Base-by-base conservation (phyloP, 1,284 basidiomycete species). In the Stygiomarasmius scandens region DNA sequence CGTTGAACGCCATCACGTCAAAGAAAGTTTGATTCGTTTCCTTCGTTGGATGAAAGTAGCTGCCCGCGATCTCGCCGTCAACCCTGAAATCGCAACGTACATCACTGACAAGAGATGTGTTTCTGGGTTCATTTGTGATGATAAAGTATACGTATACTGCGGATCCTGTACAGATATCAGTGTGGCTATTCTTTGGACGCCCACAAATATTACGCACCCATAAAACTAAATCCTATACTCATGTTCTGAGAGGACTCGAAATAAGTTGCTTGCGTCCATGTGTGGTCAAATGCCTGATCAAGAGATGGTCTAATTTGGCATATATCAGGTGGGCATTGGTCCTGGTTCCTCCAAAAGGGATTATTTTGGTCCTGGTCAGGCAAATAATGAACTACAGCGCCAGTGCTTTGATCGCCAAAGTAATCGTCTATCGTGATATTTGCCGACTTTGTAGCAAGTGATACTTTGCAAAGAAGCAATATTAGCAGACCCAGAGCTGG, bases 111-210 rank as follows among this genome's bases (percentile, higher is more conserved):
- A 58, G 55, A 3, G 49, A 53, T 9, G 58, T 54, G 36, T 32
- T 46, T 2, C 53, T 25, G 1, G 51, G 16, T 23, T 56, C 60
- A 47, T 64, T 64, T 0, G 63, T 58, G 4, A 64, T 2, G 24
- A 64, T 52, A 24, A 64, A 62, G 55, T 52, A 64, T 0, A 64
- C 52, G 36, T 62, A 64, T 20, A 64, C 55, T 0, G 61, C 59
- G 3, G 52, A 60, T 10, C 63, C 62, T 61, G 49, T 8, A 32
- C 19, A 12, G 10, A 52, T 8, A 9, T 10, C n/a, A n/a, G n/a
- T n/a, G n/a, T n/a, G n/a, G n/a, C n/a, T 22, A 3, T 14, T 8
- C 16, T n/a, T 51, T 8, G 2, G 29, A 22, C n/a, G n/a, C n/a
- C n/a, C n/a, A n/a, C n/a, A 34, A 24, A 5, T 16, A 16, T 16